These are phyloP conservation scores for Nicotiana paniculata DNA, from an alignment of 257 asterid genomes.

Conservation along the genomic window DNA sequence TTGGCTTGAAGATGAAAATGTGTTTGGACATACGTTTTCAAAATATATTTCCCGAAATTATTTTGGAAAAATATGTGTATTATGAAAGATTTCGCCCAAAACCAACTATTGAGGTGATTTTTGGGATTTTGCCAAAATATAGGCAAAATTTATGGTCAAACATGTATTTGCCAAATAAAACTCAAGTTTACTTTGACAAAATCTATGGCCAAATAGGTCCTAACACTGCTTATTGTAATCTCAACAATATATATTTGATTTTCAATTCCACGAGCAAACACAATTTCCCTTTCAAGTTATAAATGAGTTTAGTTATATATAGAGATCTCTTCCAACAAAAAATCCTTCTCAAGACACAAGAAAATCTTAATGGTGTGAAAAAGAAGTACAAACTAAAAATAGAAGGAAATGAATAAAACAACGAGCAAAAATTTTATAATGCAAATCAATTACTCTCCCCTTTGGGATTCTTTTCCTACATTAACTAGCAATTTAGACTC, in stretches of 20 bases:
- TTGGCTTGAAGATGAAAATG: no score
- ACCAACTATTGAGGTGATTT: no score
- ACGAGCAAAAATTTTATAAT: background rate
- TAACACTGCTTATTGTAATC: background rate
- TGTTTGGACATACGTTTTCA: no score
- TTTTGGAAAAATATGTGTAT: no score
- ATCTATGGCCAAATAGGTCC: no score
- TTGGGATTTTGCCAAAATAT: no score
- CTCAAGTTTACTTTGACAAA: no score
- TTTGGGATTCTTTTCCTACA: conserved; percentile 9
- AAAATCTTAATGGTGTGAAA: background rate
- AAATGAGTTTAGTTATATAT: background rate
- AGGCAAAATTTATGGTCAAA: no score
- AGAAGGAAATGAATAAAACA: background rate
- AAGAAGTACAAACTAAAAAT: background rate
- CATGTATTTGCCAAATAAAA: no score
- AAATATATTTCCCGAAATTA: no score
- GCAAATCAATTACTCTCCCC: background rate
- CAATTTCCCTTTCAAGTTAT: background rate
- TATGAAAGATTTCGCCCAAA: no score
- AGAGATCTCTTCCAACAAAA: background rate
- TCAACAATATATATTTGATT: background rate
- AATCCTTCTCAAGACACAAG: background rate
- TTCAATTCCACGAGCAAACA: background rate
- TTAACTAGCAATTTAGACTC: conserved; percentile 42